Evolutionary conservation across 768 basidiomycete species (phyloP), one percentile per base, ranked within the genome.

Genomic region (Russula sp.): DNA sequence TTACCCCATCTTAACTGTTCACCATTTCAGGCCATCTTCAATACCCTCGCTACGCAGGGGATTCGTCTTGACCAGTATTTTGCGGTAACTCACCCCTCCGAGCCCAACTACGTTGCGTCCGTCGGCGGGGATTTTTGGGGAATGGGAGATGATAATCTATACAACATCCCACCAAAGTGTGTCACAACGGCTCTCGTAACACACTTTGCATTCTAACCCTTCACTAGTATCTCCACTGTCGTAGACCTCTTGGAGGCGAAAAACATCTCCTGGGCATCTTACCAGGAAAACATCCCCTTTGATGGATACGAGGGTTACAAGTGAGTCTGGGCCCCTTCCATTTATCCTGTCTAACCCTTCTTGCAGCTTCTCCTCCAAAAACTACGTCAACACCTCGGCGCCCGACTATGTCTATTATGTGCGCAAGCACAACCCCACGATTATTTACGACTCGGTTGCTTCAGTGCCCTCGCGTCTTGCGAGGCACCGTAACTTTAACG

Each of bases 161-260:
- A 73, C 65, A 60, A 69, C 63, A 71, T 71, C 32, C 69, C 72
- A 18, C 5, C 64, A 59, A 70, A 69, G 72, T 72, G 36, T 20
- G 65, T 67, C n/a, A 24, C 32, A n/a, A 7, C 13, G 6, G 20
- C 32, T 28, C 28, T 18, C 32, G 42, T 32, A 16, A 32, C 53
- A 11, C 38, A 3, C 24, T 42, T n/a, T 6, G 3, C 22, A 22
- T 57, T 11, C 65, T 59, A 34, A 57, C n/a, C 22, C 34, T 18
- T 24, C 3, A 22, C 30, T 34, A 67, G 68, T 30, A 61, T 85
- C 9, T 83, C 84, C 4, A 84, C 81, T 16, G 67, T 87, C 49
- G 80, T 84, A 28, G 87, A 88, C 67, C 75, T 88, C 20, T 73
- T 88, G 34, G 86, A 87, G 28, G 74, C 76, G 20, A 81, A 83